phyloP scores from a whole-genome alignment of 768 basidiomycete genomes.

The Leccinum broughii region DNA sequence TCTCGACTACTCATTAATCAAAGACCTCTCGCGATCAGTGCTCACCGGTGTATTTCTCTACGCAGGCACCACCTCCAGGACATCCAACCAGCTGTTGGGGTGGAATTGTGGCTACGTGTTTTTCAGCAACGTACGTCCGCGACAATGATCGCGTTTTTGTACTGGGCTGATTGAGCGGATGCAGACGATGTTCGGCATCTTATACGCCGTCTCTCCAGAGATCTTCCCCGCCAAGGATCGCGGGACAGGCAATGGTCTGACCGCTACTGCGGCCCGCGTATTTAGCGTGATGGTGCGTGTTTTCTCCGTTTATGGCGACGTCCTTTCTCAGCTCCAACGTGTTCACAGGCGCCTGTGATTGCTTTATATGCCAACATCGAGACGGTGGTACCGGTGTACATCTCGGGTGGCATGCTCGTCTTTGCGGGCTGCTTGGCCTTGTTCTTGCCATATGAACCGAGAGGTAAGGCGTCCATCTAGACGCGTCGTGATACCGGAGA shows the following conservation, averaged over 20 bases:
- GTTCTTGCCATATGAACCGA: conserved; percentile 70
- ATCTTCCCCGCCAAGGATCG: conserved; percentile 71
- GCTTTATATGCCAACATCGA: conserved; percentile 65
- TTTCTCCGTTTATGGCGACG: background rate
- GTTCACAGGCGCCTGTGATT: conserved; percentile 64
- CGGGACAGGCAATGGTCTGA: conserved; percentile 70
- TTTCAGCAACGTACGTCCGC: conserved; percentile 50
- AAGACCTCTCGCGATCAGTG: conserved; percentile 50
- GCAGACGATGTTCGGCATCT: conserved; percentile 73
- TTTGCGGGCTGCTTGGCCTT: conserved; percentile 59
- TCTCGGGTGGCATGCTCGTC: conserved; percentile 64
- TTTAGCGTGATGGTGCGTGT: conserved; percentile 64
- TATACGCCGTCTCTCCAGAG: conserved; percentile 71
- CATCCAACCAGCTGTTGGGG: conserved; percentile 64
- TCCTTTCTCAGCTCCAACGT: background rate
- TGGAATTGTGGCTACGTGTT: conserved; percentile 83
- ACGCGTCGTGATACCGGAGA: background rate
- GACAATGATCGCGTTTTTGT: background rate
- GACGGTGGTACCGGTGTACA: conserved; percentile 70
- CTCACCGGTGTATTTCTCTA: conserved; percentile 77
- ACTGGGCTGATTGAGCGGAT: background rate
- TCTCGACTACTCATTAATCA: conserved; percentile 37
- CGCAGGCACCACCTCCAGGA: conserved; percentile 71
- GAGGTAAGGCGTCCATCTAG: conserved; percentile 71
- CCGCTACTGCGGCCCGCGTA: conserved; percentile 57